Percentiles rank a stretch among this genome's conserved stretches.
These are phyloP conservation scores for Aspergillus costaricaensis DNA, from an alignment of 2,329 filamentous ascomycete genomes.

Conservation along the genomic window DNA sequence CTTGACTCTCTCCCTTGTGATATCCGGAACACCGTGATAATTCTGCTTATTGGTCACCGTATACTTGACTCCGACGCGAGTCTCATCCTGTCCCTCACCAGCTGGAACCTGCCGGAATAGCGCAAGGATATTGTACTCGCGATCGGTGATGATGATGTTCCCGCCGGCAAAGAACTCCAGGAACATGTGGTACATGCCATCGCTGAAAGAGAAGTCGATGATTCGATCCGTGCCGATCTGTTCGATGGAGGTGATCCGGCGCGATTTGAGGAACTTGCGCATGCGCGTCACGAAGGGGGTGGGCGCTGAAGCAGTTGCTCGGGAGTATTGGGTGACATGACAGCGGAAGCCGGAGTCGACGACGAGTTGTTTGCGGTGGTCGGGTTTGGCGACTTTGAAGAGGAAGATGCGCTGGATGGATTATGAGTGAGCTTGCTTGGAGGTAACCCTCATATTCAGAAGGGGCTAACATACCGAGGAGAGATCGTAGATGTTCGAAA, in stretches of 20 bases:
- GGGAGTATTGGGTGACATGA: conserved; percentile 87
- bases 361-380: conserved; percentile 83
- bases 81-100: conserved; percentile 79
- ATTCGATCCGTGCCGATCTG: conserved; percentile 94
- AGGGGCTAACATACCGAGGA: conserved; percentile 61
- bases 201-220: conserved; percentile 88
- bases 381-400: conserved; percentile 89
- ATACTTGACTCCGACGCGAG: conserved; percentile 76
- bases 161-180: conserved; percentile 96
- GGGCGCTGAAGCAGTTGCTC: conserved; percentile 80
- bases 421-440: conserved; percentile 9
- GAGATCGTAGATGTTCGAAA: conserved; percentile 94
- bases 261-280: conserved; percentile 84
- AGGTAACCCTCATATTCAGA: background rate
- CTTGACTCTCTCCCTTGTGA: conserved; percentile 73
- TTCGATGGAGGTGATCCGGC: conserved; percentile 74
- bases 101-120: conserved; percentile 78
- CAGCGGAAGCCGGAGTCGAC: conserved; percentile 95
- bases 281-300: conserved; percentile 82
- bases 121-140: conserved; percentile 76
- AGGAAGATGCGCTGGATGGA: conserved; percentile 74
- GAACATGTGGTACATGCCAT: conserved; percentile 83
- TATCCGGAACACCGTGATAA: conserved; percentile 69
- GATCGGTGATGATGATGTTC: conserved; percentile 90
- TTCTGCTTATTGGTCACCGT: conserved; percentile 82